These are phyloP conservation scores for Beta corolliflora DNA, from an alignment of 179 eudicot genomes.

Conservation along the genomic window DNA sequence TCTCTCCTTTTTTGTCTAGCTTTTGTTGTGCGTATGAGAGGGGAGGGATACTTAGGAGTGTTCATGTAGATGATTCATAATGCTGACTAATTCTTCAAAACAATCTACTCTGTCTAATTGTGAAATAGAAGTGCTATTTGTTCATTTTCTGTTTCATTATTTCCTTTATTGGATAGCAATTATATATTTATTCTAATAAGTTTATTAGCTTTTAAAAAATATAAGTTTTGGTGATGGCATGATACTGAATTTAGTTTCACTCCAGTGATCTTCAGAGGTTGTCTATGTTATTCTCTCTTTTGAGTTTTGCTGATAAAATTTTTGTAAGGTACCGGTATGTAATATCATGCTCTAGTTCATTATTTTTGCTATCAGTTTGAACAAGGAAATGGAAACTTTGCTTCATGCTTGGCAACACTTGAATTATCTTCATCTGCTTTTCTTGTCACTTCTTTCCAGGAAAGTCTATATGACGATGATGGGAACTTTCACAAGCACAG, in stretches of 20 bases:
- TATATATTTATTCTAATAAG: neutral
- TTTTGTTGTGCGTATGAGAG: neutral
- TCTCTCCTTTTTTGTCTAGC: neutral
- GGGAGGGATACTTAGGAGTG: neutral
- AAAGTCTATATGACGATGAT: neutral
- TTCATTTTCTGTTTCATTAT: too few relatives aligned
- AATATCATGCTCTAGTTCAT: neutral
- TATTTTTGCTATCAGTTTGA: neutral
- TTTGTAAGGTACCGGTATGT: neutral
- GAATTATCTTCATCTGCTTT: slow-evolving; percentile 7
- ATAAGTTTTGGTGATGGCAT: neutral
- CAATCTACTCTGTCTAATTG: neutral
- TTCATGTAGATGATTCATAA: neutral
- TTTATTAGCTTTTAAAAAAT: neutral
- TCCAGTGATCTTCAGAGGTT: neutral
- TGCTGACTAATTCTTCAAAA: neutral
- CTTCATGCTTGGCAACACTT: neutral
- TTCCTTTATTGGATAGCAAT: too few relatives aligned
- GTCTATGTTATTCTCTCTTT: neutral
- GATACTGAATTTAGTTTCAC: neutral
- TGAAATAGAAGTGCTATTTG: too few relatives aligned
- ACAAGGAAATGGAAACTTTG: neutral
- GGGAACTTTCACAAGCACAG: slow-evolving; percentile 9
- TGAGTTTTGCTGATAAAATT: neutral
- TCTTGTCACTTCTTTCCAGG: slow-evolving; percentile 12